Evolutionary conservation across 495 filamentous ascomycete genomes (phyloP).

Genomic region (Aspergillus mulundensis): DNA sequence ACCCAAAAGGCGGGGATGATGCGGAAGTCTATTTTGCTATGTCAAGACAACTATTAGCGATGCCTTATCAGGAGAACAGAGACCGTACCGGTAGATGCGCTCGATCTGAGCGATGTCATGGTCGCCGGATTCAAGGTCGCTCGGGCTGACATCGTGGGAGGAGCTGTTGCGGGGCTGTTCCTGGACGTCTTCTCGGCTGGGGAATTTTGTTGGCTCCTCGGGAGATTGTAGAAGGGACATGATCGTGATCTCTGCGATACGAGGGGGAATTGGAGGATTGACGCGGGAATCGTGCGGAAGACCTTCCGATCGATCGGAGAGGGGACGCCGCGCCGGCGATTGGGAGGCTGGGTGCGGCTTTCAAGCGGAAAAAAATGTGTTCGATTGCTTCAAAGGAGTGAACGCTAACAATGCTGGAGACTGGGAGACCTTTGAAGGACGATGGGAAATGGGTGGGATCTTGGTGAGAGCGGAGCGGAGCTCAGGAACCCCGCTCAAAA

Average conservation of each 20-base stretch:
- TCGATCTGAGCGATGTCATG: constrained; percentile 35
- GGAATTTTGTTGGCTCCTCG: constrained; percentile 19
- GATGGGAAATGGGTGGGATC: background rate
- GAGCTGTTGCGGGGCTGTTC: constrained; percentile 21
- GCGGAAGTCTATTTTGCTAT: constrained; percentile 70
- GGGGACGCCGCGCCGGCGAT: no score
- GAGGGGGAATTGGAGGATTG: background rate
- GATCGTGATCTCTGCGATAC: background rate
- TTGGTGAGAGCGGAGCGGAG: background rate
- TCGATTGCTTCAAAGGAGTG: no score
- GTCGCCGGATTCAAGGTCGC: constrained; percentile 25
- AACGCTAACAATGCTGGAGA: background rate
- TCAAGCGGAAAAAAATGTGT: no score
- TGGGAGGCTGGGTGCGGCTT: no score
- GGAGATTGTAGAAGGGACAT: constrained; percentile 13
- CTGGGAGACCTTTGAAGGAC: background rate
- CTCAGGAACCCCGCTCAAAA: background rate
- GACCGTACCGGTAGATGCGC: constrained; percentile 37
- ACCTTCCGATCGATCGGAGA: no score
- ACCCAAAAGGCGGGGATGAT: constrained; percentile 91
- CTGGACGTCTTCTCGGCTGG: constrained; percentile 19
- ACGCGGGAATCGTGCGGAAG: background rate
- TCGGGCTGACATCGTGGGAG: background rate
- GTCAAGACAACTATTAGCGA: background rate
- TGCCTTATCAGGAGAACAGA: background rate